Percentiles rank a stretch among this genome's conserved stretches.
phyloP scores from a whole-genome alignment of 495 filamentous ascomycete genomes.

The Neurospora sp. region DNA sequence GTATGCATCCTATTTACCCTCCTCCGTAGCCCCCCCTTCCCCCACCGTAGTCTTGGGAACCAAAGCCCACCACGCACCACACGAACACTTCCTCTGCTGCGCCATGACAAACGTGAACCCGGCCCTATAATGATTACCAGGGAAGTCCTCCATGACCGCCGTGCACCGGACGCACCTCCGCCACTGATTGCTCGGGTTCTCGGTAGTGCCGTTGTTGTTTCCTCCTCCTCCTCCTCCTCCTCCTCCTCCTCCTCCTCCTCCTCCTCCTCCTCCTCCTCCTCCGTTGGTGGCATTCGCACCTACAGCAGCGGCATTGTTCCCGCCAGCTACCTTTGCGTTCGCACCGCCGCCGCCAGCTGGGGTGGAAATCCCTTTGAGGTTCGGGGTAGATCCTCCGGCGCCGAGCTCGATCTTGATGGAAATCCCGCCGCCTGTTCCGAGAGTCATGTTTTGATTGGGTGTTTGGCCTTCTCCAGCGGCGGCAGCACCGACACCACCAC shows the following conservation, averaged over 20 bases:
- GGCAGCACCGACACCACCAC: neutral
- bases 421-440: neutral
- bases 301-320: neutral
- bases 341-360: neutral
- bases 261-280: neutral
- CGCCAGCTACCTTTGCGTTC: neutral
- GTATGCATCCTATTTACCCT: neutral
- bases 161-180: constrained; percentile 52
- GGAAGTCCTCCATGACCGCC: constrained; percentile 53
- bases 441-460: neutral
- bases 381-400: neutral
- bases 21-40: neutral
- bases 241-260: neutral
- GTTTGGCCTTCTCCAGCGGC: neutral
- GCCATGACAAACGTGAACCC: constrained; percentile 40
- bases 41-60: constrained; percentile 10
- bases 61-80: constrained; percentile 40
- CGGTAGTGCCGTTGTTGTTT: neutral
- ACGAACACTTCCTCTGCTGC: constrained; percentile 44
- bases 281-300: neutral
- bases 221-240: neutral
- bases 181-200: constrained; percentile 24
- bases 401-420: neutral
- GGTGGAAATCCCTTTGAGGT: neutral
- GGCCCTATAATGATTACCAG: constrained; percentile 18